phyloP scores from a whole-genome alignment of 2,329 filamentous ascomycete species.

The Aspergillus oerlinghausenensis region DNA sequence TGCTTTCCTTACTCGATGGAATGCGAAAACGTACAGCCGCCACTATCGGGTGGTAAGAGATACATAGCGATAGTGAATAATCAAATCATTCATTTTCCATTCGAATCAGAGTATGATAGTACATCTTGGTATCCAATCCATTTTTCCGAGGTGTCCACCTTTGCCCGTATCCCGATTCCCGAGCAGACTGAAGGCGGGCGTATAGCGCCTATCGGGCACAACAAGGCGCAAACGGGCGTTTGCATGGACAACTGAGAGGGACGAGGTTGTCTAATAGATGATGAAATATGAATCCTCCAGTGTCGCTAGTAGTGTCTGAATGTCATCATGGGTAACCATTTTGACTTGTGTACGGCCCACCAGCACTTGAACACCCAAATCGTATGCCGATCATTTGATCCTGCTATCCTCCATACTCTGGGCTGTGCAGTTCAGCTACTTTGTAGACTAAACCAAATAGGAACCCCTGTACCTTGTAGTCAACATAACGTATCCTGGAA shows the following conservation, averaged over 20 bases:
- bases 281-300: neutral
- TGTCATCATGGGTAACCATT: neutral
- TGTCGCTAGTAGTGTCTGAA: neutral
- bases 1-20: neutral
- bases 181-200: neutral
- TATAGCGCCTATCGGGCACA: neutral
- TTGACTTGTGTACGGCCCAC: neutral
- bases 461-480: neutral
- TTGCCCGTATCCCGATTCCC: neutral
- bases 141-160: neutral
- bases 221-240: neutral
- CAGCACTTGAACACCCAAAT: neutral
- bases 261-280: neutral
- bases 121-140: neutral
- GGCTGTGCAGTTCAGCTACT: neutral
- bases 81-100: neutral
- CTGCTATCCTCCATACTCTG: neutral
- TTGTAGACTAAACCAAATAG: neutral
- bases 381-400: neutral
- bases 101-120: neutral
- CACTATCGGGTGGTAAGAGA: neutral
- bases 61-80: conserved; percentile 1
- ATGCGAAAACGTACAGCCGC: neutral
- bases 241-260: neutral
- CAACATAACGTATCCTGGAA: too few relatives aligned